Evolutionary conservation across 345 rosid genomes (phyloP).

Genomic region (Erysimum cheiranthoides): DNA sequence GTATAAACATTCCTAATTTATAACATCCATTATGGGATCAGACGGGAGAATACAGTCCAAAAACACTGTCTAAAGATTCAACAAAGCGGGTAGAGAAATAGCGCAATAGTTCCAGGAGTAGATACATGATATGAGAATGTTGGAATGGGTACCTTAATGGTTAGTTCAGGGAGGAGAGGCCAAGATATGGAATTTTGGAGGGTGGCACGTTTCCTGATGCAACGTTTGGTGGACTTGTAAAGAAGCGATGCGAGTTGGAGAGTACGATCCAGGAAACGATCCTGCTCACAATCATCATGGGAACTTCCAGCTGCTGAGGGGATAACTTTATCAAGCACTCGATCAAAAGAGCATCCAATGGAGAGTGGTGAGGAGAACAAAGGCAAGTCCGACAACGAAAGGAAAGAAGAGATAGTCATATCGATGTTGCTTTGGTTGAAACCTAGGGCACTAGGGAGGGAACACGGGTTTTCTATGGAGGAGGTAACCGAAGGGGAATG

Average conservation of each 20-base stretch:
- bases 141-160: slow-evolving; percentile 60
- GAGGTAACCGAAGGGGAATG: slow-evolving; percentile 22
- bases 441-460: slow-evolving; percentile 22
- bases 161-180: slow-evolving; percentile 86
- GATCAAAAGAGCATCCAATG: slow-evolving; percentile 74
- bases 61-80: slow-evolving; percentile 25
- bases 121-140: slow-evolving; percentile 13
- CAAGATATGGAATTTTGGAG: slow-evolving; percentile 67
- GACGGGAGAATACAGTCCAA: not conserved
- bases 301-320: slow-evolving; percentile 22
- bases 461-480: slow-evolving; percentile 1
- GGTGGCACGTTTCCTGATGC: slow-evolving; percentile 73
- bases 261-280: slow-evolving; percentile 75
- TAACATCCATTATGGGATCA: slow-evolving; percentile 13
- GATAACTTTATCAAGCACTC: slow-evolving; percentile 68
- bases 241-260: slow-evolving; percentile 66
- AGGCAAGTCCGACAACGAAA: slow-evolving; percentile 42
- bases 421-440: slow-evolving; percentile 38
- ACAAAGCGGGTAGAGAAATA: not conserved
- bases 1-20: not conserved
- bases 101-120: not conserved
- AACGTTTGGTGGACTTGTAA: slow-evolving; percentile 63
- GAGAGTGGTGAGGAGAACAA: slow-evolving; percentile 50
- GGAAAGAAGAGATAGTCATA: slow-evolving; percentile 41
- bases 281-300: slow-evolving; percentile 52